phyloP scores from a whole-genome alignment of 1,284 basidiomycete species.

The Ustanciosporium gigantosporum region DNA sequence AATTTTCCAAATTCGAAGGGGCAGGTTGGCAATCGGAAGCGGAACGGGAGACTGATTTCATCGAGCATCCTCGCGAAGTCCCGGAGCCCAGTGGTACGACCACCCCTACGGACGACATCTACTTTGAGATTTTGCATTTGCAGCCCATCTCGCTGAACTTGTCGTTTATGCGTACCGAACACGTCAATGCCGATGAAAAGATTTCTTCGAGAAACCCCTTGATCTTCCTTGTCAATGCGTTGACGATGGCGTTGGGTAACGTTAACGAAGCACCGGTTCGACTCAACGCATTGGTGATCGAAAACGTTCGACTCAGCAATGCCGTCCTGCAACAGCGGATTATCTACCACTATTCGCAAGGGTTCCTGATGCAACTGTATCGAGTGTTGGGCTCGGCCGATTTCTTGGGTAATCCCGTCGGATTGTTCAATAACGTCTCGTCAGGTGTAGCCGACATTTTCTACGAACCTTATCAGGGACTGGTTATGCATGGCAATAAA shows the following conservation, averaged over 20 bases:
- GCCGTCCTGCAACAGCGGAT: slow-evolving; percentile 84
- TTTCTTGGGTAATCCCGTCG: slow-evolving; percentile 81
- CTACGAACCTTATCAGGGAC: slow-evolving; percentile 97
- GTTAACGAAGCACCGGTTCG: slow-evolving; percentile 95
- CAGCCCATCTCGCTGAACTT: slow-evolving; percentile 90
- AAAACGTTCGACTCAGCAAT: slow-evolving; percentile 86
- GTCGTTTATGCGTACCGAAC: slow-evolving; percentile 95
- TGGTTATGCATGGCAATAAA: slow-evolving; percentile 94
- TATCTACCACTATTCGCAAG: slow-evolving; percentile 89
- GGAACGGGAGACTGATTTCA: slow-evolving; percentile 65
- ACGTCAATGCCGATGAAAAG: slow-evolving; percentile 82
- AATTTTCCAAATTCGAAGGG: slow-evolving; percentile 87
- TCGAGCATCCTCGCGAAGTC: slow-evolving; percentile 75
- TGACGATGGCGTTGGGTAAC: slow-evolving; percentile 96
- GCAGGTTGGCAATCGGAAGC: slow-evolving; percentile 38
- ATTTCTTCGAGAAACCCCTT: slow-evolving; percentile 72
- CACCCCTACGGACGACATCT: slow-evolving; percentile 68
- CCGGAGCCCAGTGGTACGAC: slow-evolving; percentile 74
- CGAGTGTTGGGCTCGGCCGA: slow-evolving; percentile 95
- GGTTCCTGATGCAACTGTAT: slow-evolving; percentile 90
- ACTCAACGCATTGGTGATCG: slow-evolving; percentile 90
- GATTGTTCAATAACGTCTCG: slow-evolving; percentile 96
- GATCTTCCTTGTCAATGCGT: slow-evolving; percentile 88
- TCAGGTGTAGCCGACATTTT: slow-evolving; percentile 99
- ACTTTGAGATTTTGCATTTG: slow-evolving; percentile 95